These are phyloP conservation scores for Thielaviopsis euricoi DNA, from an alignment of 2,329 filamentous ascomycete genomes.

Conservation along the genomic window DNA sequence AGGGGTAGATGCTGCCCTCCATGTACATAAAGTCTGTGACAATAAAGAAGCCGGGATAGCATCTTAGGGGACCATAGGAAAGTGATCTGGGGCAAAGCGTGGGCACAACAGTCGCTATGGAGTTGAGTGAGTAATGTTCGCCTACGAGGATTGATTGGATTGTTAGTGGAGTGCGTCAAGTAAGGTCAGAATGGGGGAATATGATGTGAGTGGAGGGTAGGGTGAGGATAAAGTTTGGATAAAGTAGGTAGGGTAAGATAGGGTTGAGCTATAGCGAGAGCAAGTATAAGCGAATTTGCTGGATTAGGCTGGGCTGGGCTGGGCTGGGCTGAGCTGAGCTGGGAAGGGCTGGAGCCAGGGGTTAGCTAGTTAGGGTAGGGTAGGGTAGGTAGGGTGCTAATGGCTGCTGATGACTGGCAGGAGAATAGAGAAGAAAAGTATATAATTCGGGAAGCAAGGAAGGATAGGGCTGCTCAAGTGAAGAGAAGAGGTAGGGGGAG, in stretches of 20 bases:
- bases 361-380: too few species aligned
- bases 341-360: too few species aligned
- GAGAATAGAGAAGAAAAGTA: too few species aligned
- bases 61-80: slow-evolving; percentile 47
- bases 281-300: neutral
- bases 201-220: neutral
- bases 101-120: slow-evolving; percentile 56
- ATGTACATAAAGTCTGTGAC: slow-evolving; percentile 72
- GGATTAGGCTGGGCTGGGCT: too few species aligned
- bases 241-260: too few species aligned
- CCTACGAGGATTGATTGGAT: slow-evolving; percentile 34
- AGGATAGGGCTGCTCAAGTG: too few species aligned
- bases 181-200: neutral
- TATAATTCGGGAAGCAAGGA: too few species aligned
- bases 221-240: too few species aligned
- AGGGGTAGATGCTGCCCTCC: slow-evolving; percentile 25
- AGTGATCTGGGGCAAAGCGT: slow-evolving; percentile 60
- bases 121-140: slow-evolving; percentile 71
- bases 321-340: too few species aligned
- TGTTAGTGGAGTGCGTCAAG: slow-evolving; percentile 16
- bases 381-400: too few species aligned
- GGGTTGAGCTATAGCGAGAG: neutral
- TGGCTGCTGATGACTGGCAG: too few species aligned
- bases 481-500: too few species aligned
- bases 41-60: slow-evolving; percentile 39